phyloP scores from a whole-genome alignment of 805 yeast genomes.

The Brettanomyces bruxellensis region DNA sequence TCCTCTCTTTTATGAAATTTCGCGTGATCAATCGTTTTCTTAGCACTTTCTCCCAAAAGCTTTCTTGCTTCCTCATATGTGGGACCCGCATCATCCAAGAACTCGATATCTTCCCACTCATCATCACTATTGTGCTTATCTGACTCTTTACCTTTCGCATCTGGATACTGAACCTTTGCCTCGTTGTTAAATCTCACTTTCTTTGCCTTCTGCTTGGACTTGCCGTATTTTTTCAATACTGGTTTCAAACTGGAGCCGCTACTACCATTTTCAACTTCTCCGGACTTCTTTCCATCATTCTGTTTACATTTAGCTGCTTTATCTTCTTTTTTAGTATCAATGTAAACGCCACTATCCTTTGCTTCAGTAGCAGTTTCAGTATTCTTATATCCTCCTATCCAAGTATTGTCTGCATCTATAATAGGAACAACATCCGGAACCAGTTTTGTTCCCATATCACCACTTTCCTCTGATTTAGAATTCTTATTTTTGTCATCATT shows the following conservation, averaged over 20 bases:
- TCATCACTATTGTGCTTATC: slow-evolving; percentile 1
- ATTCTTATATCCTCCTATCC: slow-evolving; percentile 22
- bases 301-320: neutral
- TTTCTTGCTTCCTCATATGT: slow-evolving; percentile 32
- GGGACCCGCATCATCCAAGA: slow-evolving; percentile 27
- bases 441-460: neutral
- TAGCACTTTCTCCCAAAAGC: slow-evolving; percentile 28
- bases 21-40: slow-evolving; percentile 24
- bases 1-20: slow-evolving; percentile 51
- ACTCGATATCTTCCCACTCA: slow-evolving; percentile 2
- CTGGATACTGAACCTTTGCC: slow-evolving; percentile 23
- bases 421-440: slow-evolving; percentile 6
- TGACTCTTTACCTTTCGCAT: slow-evolving; percentile 9
- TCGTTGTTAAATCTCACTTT: slow-evolving; percentile 24
- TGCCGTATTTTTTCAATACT: neutral
- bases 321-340: neutral
- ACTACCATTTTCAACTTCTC: neutral
- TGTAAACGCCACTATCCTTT: neutral
- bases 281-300: neutral
- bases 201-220: slow-evolving; percentile 7
- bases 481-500: slow-evolving; percentile 3
- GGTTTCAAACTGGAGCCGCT: neutral
- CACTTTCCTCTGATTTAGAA: slow-evolving; percentile 11
- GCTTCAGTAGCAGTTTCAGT: neutral
- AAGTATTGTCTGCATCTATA: slow-evolving; percentile 27